Conservation (phyloP, 2,329 filamentous ascomycete genomes). For the Emergomyces africanus region DNA sequence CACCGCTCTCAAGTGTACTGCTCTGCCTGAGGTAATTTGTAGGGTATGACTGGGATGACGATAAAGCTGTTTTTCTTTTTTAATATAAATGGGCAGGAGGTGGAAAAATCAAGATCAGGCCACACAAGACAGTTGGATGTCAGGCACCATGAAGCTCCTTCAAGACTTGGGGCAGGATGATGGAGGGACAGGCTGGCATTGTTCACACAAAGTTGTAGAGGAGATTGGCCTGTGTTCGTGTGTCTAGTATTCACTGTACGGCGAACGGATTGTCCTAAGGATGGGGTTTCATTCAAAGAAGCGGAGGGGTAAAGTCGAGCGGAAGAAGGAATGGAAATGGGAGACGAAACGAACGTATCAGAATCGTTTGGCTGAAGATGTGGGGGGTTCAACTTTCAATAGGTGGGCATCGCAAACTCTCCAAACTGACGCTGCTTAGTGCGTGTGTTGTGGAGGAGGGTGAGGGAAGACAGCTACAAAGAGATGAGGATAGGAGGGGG, state of each 20-base stretch:
- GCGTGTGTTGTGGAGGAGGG: not conserved
- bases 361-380: not conserved
- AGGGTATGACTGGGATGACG: not conserved
- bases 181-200: conserved; percentile 2
- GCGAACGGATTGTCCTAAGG: not conserved
- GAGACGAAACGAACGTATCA: too few relatives aligned
- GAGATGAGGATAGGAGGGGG: not conserved
- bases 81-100: not conserved
- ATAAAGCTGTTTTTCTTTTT: not conserved
- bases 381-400: not conserved
- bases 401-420: not conserved
- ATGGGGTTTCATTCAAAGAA: not conserved
- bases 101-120: not conserved
- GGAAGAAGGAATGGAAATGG: not conserved
- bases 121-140: not conserved
- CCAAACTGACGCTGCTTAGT: not conserved
- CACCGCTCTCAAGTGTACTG: not conserved
- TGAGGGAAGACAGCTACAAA: not conserved
- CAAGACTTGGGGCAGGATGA: conserved; percentile 15
- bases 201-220: not conserved
- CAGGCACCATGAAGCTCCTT: conserved; percentile 20
- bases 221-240: not conserved
- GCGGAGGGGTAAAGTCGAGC: not conserved
- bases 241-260: not conserved
- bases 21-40: not conserved